A percentile compares a stretch with the other conserved stretches of the same genome.
Evolutionary conservation across 1,139 yeast species (phyloP).

Genomic region (Pichia sp.): DNA sequence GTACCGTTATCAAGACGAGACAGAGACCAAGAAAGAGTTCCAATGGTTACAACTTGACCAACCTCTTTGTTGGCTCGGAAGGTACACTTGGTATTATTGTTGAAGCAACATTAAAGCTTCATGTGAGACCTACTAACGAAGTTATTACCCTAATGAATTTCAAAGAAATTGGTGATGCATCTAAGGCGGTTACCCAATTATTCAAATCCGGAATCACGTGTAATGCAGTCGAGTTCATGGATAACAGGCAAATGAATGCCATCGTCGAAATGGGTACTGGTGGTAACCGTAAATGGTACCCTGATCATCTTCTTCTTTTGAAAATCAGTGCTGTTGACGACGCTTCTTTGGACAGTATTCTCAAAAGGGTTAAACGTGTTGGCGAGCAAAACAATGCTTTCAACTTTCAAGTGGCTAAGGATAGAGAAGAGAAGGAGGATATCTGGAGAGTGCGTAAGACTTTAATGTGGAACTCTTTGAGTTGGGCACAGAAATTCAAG

Average conservation of each 20-base stretch:
- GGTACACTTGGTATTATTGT: constrained; percentile 68
- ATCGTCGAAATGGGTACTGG: constrained; percentile 47
- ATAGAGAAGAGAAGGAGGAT: constrained; percentile 32
- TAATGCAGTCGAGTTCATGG: constrained; percentile 62
- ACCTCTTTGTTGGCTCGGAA: constrained; percentile 58
- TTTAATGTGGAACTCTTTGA: constrained; percentile 38
- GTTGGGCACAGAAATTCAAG: constrained; percentile 28
- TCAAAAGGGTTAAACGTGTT: constrained; percentile 18
- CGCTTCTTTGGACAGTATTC: constrained; percentile 18
- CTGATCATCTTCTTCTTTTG: constrained; percentile 68
- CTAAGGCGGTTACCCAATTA: constrained; percentile 47
- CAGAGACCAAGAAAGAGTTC: constrained; percentile 58
- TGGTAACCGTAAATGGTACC: constrained; percentile 51
- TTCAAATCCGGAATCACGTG: constrained; percentile 47
- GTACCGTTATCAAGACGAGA: constrained; percentile 55
- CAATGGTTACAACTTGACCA: constrained; percentile 65
- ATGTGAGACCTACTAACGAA: constrained; percentile 48
- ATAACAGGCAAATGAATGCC: constrained; percentile 61
- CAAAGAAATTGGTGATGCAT: constrained; percentile 46
- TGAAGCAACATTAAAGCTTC: constrained; percentile 57
- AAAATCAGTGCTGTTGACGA: constrained; percentile 57
- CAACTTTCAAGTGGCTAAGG: constrained; percentile 26
- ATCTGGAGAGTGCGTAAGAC: constrained; percentile 42
- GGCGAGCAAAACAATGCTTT: constrained; percentile 24
- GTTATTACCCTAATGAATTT: constrained; percentile 59